Percentiles rank a stretch among this genome's conserved stretches.
Evolutionary conservation across 495 filamentous ascomycete genomes (phyloP).

Genomic region (Ramalina intermedia): DNA sequence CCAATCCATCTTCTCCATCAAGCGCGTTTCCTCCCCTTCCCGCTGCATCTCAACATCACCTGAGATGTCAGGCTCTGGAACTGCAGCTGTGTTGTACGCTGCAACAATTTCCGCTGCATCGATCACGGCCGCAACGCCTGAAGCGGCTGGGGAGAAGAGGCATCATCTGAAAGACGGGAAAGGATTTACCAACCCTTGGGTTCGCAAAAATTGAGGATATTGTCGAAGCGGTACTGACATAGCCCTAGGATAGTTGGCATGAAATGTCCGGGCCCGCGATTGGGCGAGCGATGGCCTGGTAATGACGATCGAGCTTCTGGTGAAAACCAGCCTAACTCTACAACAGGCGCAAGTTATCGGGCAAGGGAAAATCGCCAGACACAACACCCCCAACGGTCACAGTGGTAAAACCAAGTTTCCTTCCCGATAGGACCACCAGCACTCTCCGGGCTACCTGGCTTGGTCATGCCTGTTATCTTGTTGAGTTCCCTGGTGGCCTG

Average conservation of each 20-base stretch:
- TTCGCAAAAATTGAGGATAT: conserved; percentile 4
- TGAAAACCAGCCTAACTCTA: not conserved
- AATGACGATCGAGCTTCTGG: not conserved
- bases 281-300: conserved; percentile 8
- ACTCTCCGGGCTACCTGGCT: conserved; percentile 86
- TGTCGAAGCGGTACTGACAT: not conserved
- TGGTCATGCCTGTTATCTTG: conserved; percentile 86
- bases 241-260: conserved; percentile 11
- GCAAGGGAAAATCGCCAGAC: conserved; percentile 43
- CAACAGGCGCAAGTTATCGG: conserved; percentile 41
- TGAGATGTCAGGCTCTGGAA: conserved; percentile 25
- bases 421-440: conserved; percentile 39
- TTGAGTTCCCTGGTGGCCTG: conserved; percentile 80
- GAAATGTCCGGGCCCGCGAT: conserved; percentile 10
- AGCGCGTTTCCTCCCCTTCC: not conserved
- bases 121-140: conserved; percentile 31
- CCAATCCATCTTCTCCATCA: conserved; percentile 15
- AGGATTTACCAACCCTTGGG: conserved; percentile 49
- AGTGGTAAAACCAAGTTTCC: conserved; percentile 56
- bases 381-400: conserved; percentile 53
- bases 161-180: conserved; percentile 44
- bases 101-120: conserved; percentile 34
- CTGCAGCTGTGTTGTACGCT: conserved; percentile 38
- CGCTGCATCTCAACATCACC: conserved; percentile 7
- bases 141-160: conserved; percentile 36